Percentiles rank a stretch among this genome's conserved stretches.
These are phyloP conservation scores for Fraxinus platypoda DNA, from an alignment of 305 asterid genomes.

Conservation along the genomic window DNA sequence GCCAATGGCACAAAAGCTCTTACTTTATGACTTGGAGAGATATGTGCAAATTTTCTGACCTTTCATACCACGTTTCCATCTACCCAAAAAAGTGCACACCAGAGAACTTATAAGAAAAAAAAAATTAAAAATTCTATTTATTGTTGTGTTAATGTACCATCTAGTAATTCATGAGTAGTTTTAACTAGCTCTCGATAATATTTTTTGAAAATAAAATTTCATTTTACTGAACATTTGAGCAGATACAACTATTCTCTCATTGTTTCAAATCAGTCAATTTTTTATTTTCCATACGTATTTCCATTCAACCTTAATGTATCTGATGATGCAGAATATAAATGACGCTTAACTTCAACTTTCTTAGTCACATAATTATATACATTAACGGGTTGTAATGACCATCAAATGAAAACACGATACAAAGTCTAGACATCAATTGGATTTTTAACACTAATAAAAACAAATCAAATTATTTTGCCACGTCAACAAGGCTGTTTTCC, in stretches of 20 bases:
- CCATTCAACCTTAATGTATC: background rate
- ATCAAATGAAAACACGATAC: background rate
- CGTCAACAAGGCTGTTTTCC: background rate
- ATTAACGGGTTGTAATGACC: background rate
- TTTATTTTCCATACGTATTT: no score
- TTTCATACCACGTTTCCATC: background rate
- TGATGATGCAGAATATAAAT: background rate
- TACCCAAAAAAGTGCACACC: background rate
- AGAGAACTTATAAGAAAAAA: no score
- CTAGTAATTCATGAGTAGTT: background rate
- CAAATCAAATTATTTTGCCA: background rate
- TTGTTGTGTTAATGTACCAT: background rate
- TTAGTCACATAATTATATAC: background rate
- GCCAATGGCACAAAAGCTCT: background rate
- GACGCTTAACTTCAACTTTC: background rate
- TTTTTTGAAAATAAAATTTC: no score
- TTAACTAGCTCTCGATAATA: background rate
- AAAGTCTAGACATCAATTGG: background rate
- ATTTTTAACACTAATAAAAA: background rate
- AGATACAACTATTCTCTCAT: background rate
- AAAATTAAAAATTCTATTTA: no score
- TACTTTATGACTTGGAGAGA: background rate
- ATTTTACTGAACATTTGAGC: no score
- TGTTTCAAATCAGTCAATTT: background rate
- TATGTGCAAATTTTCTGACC: background rate